Evolutionary conservation across 148 eudicot genomes (phyloP).

Genomic region (Gaultheria prostrata): DNA sequence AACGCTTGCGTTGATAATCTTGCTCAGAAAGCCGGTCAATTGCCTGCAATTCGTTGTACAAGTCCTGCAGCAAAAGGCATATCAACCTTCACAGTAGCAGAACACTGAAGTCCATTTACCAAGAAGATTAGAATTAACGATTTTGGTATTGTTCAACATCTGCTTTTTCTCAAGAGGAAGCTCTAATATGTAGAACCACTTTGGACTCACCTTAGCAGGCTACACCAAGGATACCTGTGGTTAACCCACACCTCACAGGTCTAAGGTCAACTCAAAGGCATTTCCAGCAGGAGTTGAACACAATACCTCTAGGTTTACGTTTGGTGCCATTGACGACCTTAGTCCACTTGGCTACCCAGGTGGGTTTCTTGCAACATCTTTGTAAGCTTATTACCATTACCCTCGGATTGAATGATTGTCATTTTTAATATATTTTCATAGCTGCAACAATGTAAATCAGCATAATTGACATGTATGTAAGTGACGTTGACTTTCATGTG

Average conservation of each 20-base stretch:
- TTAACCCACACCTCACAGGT: neutral
- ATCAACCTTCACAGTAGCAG: neutral
- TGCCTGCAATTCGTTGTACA: conserved; percentile 50
- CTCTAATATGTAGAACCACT: neutral
- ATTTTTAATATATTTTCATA: neutral
- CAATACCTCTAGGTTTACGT: neutral
- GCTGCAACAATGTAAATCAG: neutral
- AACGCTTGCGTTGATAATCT: conserved; percentile 41
- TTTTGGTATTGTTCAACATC: neutral
- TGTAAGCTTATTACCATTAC: neutral
- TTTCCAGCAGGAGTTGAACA: neutral
- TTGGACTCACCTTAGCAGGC: neutral
- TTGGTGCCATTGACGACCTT: neutral
- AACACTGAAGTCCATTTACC: neutral
- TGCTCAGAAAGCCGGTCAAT: conserved; percentile 46
- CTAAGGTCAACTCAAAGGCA: conserved; percentile 8
- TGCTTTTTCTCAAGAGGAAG: neutral
- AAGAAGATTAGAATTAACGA: neutral
- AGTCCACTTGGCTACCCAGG: neutral
- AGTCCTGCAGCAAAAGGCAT: conserved; percentile 36
- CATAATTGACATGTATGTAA: neutral
- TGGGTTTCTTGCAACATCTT: neutral
- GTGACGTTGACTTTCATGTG: neutral
- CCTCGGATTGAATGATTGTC: neutral
- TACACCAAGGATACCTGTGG: neutral